Percentiles rank a stretch among this genome's conserved stretches.
Conservation (phyloP, 106 monocot species). For the Posidonia australis region DNA sequence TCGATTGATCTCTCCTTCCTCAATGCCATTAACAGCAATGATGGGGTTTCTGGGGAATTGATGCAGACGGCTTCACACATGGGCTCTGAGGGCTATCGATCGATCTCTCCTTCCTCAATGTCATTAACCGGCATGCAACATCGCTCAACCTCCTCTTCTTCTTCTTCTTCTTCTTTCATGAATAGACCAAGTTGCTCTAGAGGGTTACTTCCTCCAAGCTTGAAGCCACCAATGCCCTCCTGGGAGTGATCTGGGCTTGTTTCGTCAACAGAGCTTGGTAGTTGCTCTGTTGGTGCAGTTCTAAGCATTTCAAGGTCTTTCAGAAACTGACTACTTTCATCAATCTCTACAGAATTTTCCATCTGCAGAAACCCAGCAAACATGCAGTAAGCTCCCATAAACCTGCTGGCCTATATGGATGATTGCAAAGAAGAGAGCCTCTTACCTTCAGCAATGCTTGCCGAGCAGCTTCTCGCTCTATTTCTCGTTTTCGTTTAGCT, state of each 20-base stretch:
- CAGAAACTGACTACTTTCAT: slow-evolving; percentile 53
- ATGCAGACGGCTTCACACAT: too few species aligned
- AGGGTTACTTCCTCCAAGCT: slow-evolving; percentile 56
- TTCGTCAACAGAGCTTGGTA: slow-evolving; percentile 37
- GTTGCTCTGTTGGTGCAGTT: slow-evolving; percentile 26
- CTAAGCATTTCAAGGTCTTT: slow-evolving; percentile 82
- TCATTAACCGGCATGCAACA: slow-evolving; percentile 12
- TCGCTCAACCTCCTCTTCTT: slow-evolving; percentile 52
- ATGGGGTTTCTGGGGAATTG: too few species aligned
- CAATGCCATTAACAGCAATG: too few species aligned
- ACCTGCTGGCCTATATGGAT: neutral
- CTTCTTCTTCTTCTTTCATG: slow-evolving; percentile 82
- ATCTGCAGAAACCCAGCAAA: slow-evolving; percentile 39
- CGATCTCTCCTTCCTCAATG: slow-evolving; percentile 64
- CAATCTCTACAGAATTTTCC: slow-evolving; percentile 85
- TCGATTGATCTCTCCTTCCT: too few species aligned
- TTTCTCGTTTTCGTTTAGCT: slow-evolving; percentile 63
- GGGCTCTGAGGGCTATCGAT: neutral
- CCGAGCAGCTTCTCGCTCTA: slow-evolving; percentile 89
- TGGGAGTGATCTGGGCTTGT: slow-evolving; percentile 36
- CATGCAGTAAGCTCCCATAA: neutral
- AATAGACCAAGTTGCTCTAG: slow-evolving; percentile 82
- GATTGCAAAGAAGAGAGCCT: neutral
- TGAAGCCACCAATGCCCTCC: slow-evolving; percentile 51
- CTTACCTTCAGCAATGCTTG: slow-evolving; percentile 71